Percentiles rank a stretch among this genome's conserved stretches.
These are phyloP conservation scores for Pyrrhoderma noxium DNA, from an alignment of 1,284 basidiomycete genomes.

Conservation along the genomic window DNA sequence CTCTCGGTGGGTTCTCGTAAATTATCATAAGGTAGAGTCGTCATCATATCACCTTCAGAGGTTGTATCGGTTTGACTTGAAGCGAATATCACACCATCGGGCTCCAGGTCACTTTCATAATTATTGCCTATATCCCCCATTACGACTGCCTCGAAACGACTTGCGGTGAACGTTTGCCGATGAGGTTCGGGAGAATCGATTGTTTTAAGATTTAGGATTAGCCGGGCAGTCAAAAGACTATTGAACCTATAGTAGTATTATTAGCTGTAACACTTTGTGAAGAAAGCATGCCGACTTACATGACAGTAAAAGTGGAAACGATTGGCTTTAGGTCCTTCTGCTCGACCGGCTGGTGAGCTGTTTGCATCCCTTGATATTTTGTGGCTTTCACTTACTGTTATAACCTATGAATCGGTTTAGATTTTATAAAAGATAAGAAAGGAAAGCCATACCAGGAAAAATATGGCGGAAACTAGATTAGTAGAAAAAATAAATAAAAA, in stretches of 20 bases:
- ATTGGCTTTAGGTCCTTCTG: constrained; percentile 10
- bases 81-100: too few species aligned
- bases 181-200: not conserved
- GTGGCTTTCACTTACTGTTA: not conserved
- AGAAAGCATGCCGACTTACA: not conserved
- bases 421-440: not conserved
- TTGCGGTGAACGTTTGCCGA: not conserved
- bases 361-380: not conserved
- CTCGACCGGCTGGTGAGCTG: not conserved
- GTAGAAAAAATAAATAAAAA: constrained; percentile 8
- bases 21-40: too few species aligned
- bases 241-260: not conserved
- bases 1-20: too few species aligned
- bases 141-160: not conserved
- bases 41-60: too few species aligned
- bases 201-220: constrained; percentile 12
- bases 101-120: not conserved
- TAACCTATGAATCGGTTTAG: not conserved
- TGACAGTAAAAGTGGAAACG: constrained; percentile 6
- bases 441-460: constrained; percentile 6
- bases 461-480: constrained; percentile 1
- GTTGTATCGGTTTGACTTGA: too few species aligned
- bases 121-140: constrained; percentile 10
- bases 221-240: constrained; percentile 5
- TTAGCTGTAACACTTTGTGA: too few species aligned